Conservation (phyloP, 2,329 filamentous ascomycete genomes). For the Nigrospora oryzae region DNA sequence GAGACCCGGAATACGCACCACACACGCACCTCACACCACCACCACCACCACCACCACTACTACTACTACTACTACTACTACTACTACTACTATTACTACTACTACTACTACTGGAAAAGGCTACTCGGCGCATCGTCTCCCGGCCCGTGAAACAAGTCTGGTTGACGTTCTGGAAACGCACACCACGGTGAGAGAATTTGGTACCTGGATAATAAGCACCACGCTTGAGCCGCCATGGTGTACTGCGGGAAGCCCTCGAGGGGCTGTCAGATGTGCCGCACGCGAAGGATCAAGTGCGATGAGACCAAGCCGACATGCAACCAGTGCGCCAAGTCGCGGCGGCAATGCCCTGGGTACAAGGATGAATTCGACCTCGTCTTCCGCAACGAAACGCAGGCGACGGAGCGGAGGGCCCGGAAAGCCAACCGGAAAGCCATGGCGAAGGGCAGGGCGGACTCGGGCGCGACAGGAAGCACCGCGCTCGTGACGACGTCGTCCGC, state of each 20-base stretch:
- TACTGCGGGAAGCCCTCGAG: slow-evolving; percentile 58
- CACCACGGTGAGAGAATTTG: not conserved
- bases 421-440: slow-evolving; percentile 39
- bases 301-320: slow-evolving; percentile 58
- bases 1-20: no score
- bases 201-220: no score
- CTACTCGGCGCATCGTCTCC: no score
- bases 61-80: no score
- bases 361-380: slow-evolving; percentile 67
- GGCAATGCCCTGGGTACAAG: slow-evolving; percentile 59
- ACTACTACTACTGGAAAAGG: no score
- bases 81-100: no score
- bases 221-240: slow-evolving; percentile 38
- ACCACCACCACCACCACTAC: no score
- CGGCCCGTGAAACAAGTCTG: no score
- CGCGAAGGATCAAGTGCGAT: slow-evolving; percentile 66
- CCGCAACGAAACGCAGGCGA: slow-evolving; percentile 63
- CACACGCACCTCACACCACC: no score
- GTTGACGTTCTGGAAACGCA: no score
- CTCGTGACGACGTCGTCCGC: slow-evolving; percentile 13
- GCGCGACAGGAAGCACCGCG: slow-evolving; percentile 5
- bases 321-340: slow-evolving; percentile 55
- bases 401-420: slow-evolving; percentile 52
- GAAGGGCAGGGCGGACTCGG: slow-evolving; percentile 20
- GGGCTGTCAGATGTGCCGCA: slow-evolving; percentile 69